Conservation (phyloP, 2,329 filamentous ascomycete species). For the Botrytis fabae region DNA sequence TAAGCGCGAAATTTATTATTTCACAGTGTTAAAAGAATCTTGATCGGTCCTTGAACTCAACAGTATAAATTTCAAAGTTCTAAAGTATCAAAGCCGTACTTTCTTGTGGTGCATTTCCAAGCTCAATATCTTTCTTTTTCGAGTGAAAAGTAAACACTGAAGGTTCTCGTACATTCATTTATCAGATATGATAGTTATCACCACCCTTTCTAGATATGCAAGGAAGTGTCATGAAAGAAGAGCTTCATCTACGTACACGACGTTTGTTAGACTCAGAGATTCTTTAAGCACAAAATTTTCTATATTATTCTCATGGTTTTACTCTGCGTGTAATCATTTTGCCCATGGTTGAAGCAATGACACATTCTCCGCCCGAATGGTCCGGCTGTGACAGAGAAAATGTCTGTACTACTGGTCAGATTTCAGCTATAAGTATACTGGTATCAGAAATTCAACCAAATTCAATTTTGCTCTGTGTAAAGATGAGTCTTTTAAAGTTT, state of each 20-base stretch:
- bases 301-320: background rate
- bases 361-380: background rate
- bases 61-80: background rate
- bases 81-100: background rate
- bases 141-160: background rate
- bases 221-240: background rate
- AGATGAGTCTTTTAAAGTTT: background rate
- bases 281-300: background rate
- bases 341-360: background rate
- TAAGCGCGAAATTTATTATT: background rate
- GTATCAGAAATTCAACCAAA: background rate
- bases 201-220: background rate
- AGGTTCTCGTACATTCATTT: background rate
- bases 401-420: background rate
- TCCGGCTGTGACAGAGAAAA: background rate
- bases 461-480: background rate
- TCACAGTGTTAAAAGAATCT: background rate
- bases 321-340: background rate
- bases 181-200: background rate
- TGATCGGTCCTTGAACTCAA: background rate
- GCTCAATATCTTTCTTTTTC: background rate
- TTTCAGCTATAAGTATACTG: background rate
- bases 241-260: background rate
- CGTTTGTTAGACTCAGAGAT: background rate
- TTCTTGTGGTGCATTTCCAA: background rate